Conservation (phyloP, 116 monocot genomes). For the Iris pallida region DNA sequence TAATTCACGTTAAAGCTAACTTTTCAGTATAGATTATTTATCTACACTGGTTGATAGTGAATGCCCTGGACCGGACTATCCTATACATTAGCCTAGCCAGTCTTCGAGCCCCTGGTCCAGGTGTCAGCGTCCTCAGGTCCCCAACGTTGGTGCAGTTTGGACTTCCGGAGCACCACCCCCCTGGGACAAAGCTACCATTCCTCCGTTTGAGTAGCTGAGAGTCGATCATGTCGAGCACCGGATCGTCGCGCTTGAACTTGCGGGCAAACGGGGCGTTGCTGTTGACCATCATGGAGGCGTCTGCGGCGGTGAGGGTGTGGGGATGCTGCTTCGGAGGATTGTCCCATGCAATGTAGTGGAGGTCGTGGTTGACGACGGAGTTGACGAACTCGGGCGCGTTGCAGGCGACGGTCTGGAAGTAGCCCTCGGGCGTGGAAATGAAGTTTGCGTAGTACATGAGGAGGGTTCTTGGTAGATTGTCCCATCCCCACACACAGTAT, state of each 20-base stretch:
- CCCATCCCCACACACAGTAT: conserved; percentile 46
- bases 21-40: too few relatives aligned
- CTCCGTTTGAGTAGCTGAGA: conserved; percentile 24
- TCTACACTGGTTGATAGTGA: conserved; percentile 32
- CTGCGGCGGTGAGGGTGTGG: conserved; percentile 18
- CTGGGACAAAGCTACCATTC: conserved; percentile 17
- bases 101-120: conserved; percentile 29
- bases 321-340: conserved; percentile 52
- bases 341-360: conserved; percentile 58
- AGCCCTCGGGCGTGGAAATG: conserved; percentile 54
- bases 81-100: conserved; percentile 23
- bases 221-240: conserved; percentile 40
- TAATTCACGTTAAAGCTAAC: too few relatives aligned
- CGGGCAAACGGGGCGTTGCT: conserved; percentile 49
- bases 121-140: conserved; percentile 15
- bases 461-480: conserved; percentile 45
- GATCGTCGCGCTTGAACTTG: conserved; percentile 38
- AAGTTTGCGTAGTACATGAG: conserved; percentile 71
- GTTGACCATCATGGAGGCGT: conserved; percentile 25
- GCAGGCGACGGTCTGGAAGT: conserved; percentile 61
- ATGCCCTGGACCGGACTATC: conserved; percentile 22
- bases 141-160: conserved; percentile 20
- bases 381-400: conserved; percentile 25
- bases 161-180: conserved; percentile 35
- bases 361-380: conserved; percentile 47